phyloP scores from a whole-genome alignment of 2,329 filamentous ascomycete species.

The Chaetothyriales sp. region DNA sequence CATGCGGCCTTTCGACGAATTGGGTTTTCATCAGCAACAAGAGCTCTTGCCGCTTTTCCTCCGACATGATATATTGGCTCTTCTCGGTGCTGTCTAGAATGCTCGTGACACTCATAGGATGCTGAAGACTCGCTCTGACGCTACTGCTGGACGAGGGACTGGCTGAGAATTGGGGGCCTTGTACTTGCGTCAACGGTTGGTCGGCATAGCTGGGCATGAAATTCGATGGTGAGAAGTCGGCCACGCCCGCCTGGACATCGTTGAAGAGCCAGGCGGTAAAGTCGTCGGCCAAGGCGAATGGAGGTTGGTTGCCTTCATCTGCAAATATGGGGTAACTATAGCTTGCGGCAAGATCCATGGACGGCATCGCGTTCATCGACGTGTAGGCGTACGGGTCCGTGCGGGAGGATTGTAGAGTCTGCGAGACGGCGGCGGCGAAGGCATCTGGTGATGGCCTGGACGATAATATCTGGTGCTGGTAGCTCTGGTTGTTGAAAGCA shows the following conservation, averaged over 20 bases:
- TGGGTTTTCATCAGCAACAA: conserved; percentile 65
- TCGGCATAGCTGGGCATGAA: conserved; percentile 29
- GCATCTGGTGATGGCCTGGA: conserved; percentile 17
- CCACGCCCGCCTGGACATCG: conserved; percentile 40
- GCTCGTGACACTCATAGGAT: conserved; percentile 81
- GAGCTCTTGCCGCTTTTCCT: conserved; percentile 72
- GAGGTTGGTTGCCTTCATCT: conserved; percentile 70
- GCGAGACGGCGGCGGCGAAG: conserved; percentile 18
- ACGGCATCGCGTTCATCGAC: conserved; percentile 12
- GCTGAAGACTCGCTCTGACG: conserved; percentile 30
- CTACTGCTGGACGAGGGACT: conserved; percentile 34
- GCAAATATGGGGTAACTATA: conserved; percentile 71
- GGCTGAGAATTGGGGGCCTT: conserved; percentile 36
- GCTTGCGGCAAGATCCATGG: conserved; percentile 23
- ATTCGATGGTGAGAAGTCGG: conserved; percentile 30
- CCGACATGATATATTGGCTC: conserved; percentile 66
- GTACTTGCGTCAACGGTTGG: conserved; percentile 28
- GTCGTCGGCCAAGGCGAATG: conserved; percentile 75
- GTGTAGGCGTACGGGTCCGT: conserved; percentile 13
- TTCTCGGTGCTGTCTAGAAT: conserved; percentile 59
- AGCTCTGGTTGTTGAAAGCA: not conserved
- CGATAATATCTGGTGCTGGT: not conserved
- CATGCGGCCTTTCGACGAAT: conserved; percentile 67
- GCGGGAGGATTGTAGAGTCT: conserved; percentile 15
- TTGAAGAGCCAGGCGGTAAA: conserved; percentile 78